phyloP scores from a whole-genome alignment of 208 protist genomes.

The Acanthamoeba lenticulata region DNA sequence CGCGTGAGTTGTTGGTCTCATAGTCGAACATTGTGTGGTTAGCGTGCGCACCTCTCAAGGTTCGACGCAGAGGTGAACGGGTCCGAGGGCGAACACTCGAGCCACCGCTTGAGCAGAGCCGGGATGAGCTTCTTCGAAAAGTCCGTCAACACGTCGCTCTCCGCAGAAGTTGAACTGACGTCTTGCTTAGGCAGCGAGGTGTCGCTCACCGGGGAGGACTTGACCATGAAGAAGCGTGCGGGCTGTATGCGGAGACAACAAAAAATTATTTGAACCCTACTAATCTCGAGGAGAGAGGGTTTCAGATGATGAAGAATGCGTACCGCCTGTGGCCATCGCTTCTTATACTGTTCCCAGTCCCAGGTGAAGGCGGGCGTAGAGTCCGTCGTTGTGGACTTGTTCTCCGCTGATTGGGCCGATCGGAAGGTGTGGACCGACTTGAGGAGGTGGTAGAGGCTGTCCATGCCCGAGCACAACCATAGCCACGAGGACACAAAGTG shows the following conservation, averaged over 20 bases:
- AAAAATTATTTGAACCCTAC: neutral
- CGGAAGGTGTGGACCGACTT: constrained; percentile 19
- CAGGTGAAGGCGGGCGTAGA: neutral
- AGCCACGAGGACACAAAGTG: neutral
- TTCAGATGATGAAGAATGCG: neutral
- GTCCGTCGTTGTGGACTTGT: neutral
- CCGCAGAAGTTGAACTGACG: neutral
- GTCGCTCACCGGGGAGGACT: neutral
- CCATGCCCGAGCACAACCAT: too few relatives aligned
- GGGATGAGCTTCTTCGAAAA: constrained; percentile 36
- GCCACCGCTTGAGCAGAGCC: constrained; percentile 42
- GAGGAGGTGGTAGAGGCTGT: constrained; percentile 32
- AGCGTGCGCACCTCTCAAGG: neutral
- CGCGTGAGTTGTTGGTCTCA: neutral
- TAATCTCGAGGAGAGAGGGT: neutral
- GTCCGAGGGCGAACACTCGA: constrained; percentile 27
- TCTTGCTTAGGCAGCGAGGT: neutral
- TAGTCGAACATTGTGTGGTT: neutral
- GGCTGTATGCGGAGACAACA: neutral
- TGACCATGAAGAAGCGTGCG: constrained; percentile 34
- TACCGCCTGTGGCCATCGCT: constrained; percentile 2
- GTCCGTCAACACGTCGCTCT: neutral
- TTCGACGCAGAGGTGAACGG: constrained; percentile 17
- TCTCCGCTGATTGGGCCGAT: neutral
- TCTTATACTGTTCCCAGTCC: constrained; percentile 43